These are phyloP conservation scores for Acanthamoeba castellanii DNA, from an alignment of 208 protist species.

Conservation along the genomic window DNA sequence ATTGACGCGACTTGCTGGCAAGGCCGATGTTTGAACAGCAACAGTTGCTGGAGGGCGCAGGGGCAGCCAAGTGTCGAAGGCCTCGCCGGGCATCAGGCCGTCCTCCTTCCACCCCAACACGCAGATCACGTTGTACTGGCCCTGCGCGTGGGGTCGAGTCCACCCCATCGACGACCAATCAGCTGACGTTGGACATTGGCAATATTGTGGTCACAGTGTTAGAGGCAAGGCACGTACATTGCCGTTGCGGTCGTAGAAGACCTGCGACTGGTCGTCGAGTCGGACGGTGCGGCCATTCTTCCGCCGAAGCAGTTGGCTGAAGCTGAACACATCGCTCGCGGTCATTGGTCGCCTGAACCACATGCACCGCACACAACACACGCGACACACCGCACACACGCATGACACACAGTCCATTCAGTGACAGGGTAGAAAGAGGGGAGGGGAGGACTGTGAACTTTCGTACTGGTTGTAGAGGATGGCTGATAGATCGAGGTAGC, in stretches of 20 bases:
- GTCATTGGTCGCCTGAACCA: background rate
- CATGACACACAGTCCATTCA: too few relatives aligned
- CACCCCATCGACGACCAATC: too few relatives aligned
- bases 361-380: background rate
- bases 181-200: too few relatives aligned
- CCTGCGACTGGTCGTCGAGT: background rate
- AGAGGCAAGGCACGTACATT: background rate
- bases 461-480: background rate
- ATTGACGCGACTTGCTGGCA: too few relatives aligned
- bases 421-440: too few relatives aligned
- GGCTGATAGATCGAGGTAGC: background rate
- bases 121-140: conserved; percentile 1
- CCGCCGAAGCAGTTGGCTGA: background rate
- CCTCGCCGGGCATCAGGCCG: background rate
- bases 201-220: background rate
- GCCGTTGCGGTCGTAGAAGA: conserved; percentile 8
- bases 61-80: background rate
- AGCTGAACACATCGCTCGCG: background rate
- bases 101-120: conserved; percentile 9
- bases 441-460: too few relatives aligned
- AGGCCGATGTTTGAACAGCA: too few relatives aligned
- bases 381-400: too few relatives aligned
- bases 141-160: background rate
- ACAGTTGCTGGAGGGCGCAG: background rate
- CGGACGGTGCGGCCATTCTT: background rate